Evolutionary conservation across 2,329 filamentous ascomycete species (phyloP).

Genomic region (Xylaria sp.): DNA sequence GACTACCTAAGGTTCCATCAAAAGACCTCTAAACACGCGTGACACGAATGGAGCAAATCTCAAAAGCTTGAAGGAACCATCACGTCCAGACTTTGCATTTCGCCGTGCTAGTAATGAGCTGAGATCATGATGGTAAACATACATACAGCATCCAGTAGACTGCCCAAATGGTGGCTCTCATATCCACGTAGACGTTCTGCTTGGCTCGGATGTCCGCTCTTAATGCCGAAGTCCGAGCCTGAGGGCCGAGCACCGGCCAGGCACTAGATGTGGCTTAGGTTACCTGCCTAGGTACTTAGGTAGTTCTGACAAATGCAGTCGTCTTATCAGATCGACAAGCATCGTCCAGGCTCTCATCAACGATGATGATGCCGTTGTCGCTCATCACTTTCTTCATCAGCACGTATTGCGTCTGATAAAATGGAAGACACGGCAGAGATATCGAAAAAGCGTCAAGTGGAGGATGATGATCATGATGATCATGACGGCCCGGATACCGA

Average conservation of each 20-base stretch:
- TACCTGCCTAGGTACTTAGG: too few species aligned
- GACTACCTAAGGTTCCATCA: too few species aligned
- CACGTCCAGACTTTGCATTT: too few species aligned
- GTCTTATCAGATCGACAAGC: constrained; percentile 29
- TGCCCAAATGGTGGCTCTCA: background rate
- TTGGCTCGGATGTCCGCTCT: background rate
- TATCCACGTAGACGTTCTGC: background rate
- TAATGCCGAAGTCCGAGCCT: constrained; percentile 27
- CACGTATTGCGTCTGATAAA: background rate
- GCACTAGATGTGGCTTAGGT: background rate
- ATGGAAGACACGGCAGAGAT: constrained; percentile 23
- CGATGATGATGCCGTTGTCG: background rate
- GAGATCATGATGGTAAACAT: background rate
- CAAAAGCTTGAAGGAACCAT: too few species aligned
- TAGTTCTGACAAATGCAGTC: constrained; percentile 4
- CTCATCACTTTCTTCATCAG: background rate
- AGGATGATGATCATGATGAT: constrained; percentile 30
- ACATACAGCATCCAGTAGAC: background rate
- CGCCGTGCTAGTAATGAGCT: too few species aligned
- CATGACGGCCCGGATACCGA: constrained; percentile 37
- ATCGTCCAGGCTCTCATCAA: constrained; percentile 3
- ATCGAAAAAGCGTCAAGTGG: constrained; percentile 20
- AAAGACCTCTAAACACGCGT: too few species aligned
- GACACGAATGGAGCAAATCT: too few species aligned
- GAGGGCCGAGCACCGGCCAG: constrained; percentile 20